Conservation (phyloP, 1,284 basidiomycete genomes). For the Leccinum glutinopallens region DNA sequence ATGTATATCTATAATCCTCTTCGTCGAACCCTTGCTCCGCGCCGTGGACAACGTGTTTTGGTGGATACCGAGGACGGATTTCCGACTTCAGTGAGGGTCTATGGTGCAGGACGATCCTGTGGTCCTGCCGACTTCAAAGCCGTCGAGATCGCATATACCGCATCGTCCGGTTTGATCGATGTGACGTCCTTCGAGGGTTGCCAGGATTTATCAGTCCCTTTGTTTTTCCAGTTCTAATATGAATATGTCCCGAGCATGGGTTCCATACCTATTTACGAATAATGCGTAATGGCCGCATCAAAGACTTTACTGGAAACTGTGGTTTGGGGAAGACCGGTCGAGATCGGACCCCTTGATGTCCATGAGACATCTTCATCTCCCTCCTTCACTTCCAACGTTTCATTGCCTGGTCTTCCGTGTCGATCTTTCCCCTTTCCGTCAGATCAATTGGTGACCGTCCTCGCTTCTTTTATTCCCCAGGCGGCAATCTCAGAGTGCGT, state of each 20-base stretch:
- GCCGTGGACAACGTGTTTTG: conserved; percentile 76
- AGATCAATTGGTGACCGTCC: conserved; percentile 25
- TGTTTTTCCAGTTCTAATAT: conserved; percentile 70
- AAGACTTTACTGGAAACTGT: conserved; percentile 97
- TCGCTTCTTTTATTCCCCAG: conserved; percentile 40
- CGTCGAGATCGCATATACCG: conserved; percentile 70
- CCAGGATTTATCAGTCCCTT: conserved; percentile 74
- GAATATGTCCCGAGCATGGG: conserved; percentile 88
- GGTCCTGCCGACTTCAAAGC: conserved; percentile 81
- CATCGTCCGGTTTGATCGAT: conserved; percentile 61
- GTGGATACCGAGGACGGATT: conserved; percentile 50
- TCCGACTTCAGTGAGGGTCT: conserved; percentile 54
- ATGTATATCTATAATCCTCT: conserved; percentile 90
- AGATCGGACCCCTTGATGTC: conserved; percentile 74
- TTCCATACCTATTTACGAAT: conserved; percentile 92
- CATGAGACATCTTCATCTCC: conserved; percentile 68
- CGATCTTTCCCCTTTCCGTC: conserved; percentile 21
- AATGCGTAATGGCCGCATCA: conserved; percentile 91
- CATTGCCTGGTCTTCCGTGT: conserved; percentile 5
- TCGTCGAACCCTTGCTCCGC: conserved; percentile 84
- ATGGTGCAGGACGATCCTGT: conserved; percentile 81
- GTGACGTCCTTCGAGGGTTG: conserved; percentile 88
- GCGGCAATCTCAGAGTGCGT: conserved; percentile 78
- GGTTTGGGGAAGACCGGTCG: conserved; percentile 85
- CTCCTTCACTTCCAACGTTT: conserved; percentile 32